Conservation (phyloP, 1,284 basidiomycete genomes). For the Microbotryum lychnidis-dioicae region DNA sequence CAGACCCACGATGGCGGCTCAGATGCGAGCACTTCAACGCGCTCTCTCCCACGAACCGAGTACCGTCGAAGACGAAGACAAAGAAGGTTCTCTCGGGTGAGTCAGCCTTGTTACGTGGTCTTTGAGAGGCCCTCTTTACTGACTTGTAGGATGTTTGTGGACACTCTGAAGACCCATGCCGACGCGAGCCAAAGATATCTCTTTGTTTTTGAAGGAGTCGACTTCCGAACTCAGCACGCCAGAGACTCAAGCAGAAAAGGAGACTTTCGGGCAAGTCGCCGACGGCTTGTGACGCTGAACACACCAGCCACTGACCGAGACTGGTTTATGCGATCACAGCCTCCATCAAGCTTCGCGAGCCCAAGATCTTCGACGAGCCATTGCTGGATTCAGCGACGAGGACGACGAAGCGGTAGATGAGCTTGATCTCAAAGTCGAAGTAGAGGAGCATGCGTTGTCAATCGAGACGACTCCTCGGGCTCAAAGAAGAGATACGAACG, state of each 20-base stretch:
- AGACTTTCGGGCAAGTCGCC: not conserved
- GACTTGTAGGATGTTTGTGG: no score
- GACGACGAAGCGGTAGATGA: not conserved
- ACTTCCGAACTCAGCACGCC: not conserved
- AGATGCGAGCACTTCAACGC: no score
- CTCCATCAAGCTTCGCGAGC: not conserved
- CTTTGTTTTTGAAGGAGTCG: no score
- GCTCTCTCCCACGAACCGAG: no score
- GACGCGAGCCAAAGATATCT: no score
- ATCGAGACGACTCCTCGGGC: not conserved
- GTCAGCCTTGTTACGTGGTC: no score
- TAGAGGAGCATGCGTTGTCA: not conserved
- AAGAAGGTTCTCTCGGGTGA: no score
- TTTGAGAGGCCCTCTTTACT: no score
- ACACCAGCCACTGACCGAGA: not conserved
- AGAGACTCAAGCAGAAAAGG: not conserved
- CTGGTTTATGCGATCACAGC: not conserved
- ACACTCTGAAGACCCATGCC: no score
- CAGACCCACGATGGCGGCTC: no score
- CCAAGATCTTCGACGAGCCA: not conserved
- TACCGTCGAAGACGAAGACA: no score
- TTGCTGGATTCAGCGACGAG: not conserved
- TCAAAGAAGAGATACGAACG: no score
- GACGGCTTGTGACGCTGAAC: not conserved
- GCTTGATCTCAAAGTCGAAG: not conserved